Percentiles rank a stretch among this genome's conserved stretches.
Evolutionary conservation across 164 flowering plant genomes (phyloP).

Genomic region (Vitis rotundifolia): DNA sequence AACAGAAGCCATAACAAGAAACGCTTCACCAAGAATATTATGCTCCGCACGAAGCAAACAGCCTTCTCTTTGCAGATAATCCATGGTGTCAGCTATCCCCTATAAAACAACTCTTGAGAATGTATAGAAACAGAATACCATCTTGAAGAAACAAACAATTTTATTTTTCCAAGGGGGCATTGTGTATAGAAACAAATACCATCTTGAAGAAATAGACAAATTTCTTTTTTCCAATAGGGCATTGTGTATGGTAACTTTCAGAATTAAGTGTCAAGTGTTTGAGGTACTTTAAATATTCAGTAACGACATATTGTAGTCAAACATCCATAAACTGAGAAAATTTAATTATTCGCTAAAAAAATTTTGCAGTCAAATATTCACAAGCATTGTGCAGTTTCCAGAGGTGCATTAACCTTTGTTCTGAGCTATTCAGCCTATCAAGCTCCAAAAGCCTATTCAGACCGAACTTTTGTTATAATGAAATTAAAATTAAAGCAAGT

Average conservation of each 20-base stretch:
- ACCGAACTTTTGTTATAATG: not conserved
- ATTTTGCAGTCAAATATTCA: not conserved
- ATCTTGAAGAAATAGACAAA: no score
- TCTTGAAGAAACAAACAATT: not conserved
- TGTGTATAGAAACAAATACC: not conserved
- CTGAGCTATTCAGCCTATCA: not conserved
- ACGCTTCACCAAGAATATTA: conserved; percentile 94
- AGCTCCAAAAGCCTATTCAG: not conserved
- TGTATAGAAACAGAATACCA: not conserved
- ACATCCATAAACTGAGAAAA: no score
- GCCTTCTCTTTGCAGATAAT: conserved; percentile 80
- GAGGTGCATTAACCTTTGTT: no score
- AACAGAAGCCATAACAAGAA: conserved; percentile 93
- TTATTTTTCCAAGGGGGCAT: not conserved
- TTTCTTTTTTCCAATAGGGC: no score
- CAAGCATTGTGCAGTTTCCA: not conserved
- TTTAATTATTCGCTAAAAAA: not conserved
- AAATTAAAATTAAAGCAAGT: not conserved
- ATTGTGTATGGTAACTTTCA: no score
- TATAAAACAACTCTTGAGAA: conserved; percentile 22
- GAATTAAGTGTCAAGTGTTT: no score
- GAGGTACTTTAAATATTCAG: no score
- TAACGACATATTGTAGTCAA: no score
- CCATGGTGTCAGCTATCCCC: conserved; percentile 95
- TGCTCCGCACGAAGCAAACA: conserved; percentile 85